A percentile compares a stretch with the other conserved stretches of the same genome.
Evolutionary conservation across 1,139 yeast genomes (phyloP).

Genomic region (Blastobotrys proliferans): DNA sequence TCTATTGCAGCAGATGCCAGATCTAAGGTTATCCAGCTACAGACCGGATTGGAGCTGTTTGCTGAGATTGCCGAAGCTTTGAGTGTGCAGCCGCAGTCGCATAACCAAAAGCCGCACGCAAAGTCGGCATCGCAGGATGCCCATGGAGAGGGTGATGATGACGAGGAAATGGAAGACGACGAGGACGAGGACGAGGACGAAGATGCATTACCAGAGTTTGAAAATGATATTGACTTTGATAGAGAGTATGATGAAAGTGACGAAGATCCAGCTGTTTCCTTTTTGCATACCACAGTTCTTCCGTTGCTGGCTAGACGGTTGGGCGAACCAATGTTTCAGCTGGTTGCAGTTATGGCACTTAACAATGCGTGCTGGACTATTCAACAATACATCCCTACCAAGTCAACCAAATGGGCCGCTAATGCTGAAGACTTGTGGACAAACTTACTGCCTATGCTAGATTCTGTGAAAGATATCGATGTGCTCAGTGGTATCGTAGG

Average conservation of each 20-base stretch:
- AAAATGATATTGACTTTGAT: conserved; percentile 14
- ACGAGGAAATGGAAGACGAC: conserved; percentile 8
- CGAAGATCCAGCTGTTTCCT: conserved; percentile 14
- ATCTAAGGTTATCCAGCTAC: conserved; percentile 55
- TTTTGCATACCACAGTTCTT: conserved; percentile 20
- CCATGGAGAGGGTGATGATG: conserved; percentile 16
- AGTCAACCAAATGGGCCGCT: conserved; percentile 25
- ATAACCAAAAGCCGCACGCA: no score
- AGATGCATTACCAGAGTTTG: conserved; percentile 15
- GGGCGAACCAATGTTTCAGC: conserved; percentile 28
- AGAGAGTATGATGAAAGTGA: conserved; percentile 10
- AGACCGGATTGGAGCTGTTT: conserved; percentile 5
- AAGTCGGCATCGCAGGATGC: conserved; percentile 9
- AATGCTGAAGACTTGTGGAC: conserved; percentile 31
- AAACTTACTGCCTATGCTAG: conserved; percentile 20
- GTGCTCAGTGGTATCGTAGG: conserved; percentile 50
- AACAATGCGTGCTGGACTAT: conserved; percentile 50
- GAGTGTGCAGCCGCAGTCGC: conserved; percentile 8
- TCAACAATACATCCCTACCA: conserved; percentile 19
- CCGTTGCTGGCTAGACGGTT: conserved; percentile 22
- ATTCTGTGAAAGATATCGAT: conserved; percentile 33
- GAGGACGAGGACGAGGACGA: conserved; percentile 18
- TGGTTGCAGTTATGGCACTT: conserved; percentile 59
- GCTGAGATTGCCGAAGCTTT: conserved; percentile 9
- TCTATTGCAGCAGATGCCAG: conserved; percentile 46